Evolutionary conservation across 306 rosid species (phyloP).

Genomic region (Casuarina cunninghamiana): DNA sequence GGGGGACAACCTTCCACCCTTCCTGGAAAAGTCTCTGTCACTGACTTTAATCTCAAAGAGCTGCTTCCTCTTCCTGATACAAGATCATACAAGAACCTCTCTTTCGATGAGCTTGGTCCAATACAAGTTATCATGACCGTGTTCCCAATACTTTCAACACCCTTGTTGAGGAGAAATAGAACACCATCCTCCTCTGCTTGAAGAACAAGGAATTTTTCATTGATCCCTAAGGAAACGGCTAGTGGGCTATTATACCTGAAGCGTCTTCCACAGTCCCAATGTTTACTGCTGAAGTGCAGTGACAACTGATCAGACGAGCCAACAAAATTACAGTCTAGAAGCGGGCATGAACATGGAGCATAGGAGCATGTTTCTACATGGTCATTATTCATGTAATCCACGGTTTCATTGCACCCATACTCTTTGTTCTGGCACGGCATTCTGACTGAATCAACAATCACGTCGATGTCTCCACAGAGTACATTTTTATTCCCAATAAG

Average conservation of each 20-base stretch:
- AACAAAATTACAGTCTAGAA: conserved; percentile 30
- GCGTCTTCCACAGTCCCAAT: conserved; percentile 42
- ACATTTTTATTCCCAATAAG: conserved; percentile 12
- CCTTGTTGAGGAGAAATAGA: conserved; percentile 37
- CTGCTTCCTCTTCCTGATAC: conserved; percentile 30
- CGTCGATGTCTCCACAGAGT: conserved; percentile 23
- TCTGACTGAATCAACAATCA: conserved; percentile 28
- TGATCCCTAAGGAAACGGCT: conserved; percentile 24
- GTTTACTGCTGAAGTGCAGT: conserved; percentile 36
- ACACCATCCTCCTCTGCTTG: conserved; percentile 41
- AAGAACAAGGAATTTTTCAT: conserved; percentile 35
- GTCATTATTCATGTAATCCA: conserved; percentile 21
- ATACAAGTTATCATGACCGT: conserved; percentile 33
- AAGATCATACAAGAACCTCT: conserved; percentile 29
- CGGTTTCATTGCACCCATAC: conserved; percentile 36
- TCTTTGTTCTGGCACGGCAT: conserved; percentile 24
- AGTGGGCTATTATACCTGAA: conserved; percentile 34
- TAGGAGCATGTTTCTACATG: conserved; percentile 35
- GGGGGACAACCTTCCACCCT: conserved; percentile 30
- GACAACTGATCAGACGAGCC: conserved; percentile 21
- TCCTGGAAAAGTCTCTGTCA: conserved; percentile 28
- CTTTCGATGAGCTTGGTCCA: conserved; percentile 32
- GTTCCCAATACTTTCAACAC: conserved; percentile 23
- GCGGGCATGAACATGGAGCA: conserved; percentile 47
- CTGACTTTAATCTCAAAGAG: conserved; percentile 32